Conservation (phyloP, 257 asterid genomes). For the Eustoma russellianum region DNA sequence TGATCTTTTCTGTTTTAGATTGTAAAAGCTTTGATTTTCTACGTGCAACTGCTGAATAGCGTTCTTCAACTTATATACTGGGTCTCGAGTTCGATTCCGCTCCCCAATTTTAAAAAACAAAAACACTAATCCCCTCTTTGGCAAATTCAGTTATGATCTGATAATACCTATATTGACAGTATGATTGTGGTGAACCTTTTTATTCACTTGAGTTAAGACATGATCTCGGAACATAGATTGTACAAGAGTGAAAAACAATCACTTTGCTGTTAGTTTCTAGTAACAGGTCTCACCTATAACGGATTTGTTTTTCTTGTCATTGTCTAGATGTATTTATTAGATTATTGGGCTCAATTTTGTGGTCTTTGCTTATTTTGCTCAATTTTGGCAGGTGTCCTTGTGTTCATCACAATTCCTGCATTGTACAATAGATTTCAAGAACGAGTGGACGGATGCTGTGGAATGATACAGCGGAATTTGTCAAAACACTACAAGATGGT, state of each 20-base stretch:
- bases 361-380: background rate
- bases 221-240: background rate
- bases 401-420: conserved; percentile 71
- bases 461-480: conserved; percentile 51
- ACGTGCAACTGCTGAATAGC: too few relatives aligned
- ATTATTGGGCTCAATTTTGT: too few relatives aligned
- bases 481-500: conserved; percentile 73
- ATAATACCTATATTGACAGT: too few relatives aligned
- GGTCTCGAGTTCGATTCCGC: too few relatives aligned
- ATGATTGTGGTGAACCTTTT: background rate
- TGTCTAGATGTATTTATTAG: background rate
- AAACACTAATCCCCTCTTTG: too few relatives aligned
- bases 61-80: too few relatives aligned
- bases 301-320: background rate
- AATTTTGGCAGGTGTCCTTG: conserved; percentile 48
- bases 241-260: too few relatives aligned
- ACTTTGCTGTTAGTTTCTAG: too few relatives aligned
- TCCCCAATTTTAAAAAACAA: too few relatives aligned
- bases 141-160: too few relatives aligned
- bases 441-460: conserved; percentile 53
- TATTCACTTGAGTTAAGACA: background rate
- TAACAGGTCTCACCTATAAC: background rate
- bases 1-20: too few relatives aligned
- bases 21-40: too few relatives aligned
- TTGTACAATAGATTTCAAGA: conserved; percentile 57